A percentile compares a stretch with the other conserved stretches of the same genome.
Evolutionary conservation across 2,329 filamentous ascomycete genomes (phyloP).

Genomic region (Aspergillus terreus): DNA sequence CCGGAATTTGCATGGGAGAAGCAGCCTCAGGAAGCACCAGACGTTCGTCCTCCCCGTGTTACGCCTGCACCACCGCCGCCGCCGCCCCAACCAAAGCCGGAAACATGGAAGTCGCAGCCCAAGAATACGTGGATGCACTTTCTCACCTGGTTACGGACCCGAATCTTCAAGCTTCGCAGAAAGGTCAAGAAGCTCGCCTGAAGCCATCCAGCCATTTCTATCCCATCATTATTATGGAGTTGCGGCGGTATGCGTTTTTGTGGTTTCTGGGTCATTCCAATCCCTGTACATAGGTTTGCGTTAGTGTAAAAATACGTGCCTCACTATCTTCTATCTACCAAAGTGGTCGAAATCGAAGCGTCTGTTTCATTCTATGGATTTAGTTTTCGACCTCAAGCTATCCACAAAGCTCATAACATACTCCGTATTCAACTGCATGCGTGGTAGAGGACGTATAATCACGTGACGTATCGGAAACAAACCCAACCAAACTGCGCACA

Average conservation of each 20-base stretch:
- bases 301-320: too few species aligned
- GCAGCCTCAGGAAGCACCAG: slow-evolving; percentile 20
- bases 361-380: too few species aligned
- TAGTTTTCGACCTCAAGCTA: too few species aligned
- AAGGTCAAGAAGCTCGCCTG: slow-evolving; percentile 24
- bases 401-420: too few species aligned
- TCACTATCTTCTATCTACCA: too few species aligned
- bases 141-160: slow-evolving; percentile 55
- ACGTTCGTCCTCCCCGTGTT: neutral
- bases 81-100: slow-evolving; percentile 10
- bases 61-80: slow-evolving; percentile 3
- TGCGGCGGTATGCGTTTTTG: too few species aligned
- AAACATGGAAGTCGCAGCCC: slow-evolving; percentile 29
- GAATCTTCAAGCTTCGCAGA: slow-evolving; percentile 49
- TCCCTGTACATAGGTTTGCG: too few species aligned
- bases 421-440: too few species aligned
- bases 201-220: neutral
- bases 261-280: too few species aligned
- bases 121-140: slow-evolving; percentile 51
- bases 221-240: too few species aligned
- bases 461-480: neutral
- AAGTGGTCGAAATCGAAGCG: too few species aligned
- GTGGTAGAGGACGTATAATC: neutral
- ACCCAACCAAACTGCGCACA: slow-evolving; percentile 19
- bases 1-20: slow-evolving; percentile 11